Percentiles rank a stretch among this genome's conserved stretches.
phyloP scores from a whole-genome alignment of 345 rosid species.

The Citrus hindsii region DNA sequence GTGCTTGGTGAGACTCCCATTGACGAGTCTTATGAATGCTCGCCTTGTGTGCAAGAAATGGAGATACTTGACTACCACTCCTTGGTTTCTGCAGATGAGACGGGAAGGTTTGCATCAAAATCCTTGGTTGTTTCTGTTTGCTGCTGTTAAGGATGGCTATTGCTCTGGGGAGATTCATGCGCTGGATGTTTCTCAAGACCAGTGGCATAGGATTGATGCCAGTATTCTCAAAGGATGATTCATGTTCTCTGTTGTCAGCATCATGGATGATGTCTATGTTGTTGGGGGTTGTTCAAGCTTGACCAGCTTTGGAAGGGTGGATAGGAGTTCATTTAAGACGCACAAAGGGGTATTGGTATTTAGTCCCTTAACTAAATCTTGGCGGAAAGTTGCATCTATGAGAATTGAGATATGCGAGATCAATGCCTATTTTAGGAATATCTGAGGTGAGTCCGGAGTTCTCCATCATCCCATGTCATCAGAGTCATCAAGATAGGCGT shows the following conservation, averaged over 20 bases:
- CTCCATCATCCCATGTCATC: slow-evolving; percentile 44
- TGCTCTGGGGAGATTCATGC: slow-evolving; percentile 84
- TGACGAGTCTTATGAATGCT: slow-evolving; percentile 75
- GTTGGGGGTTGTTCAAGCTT: slow-evolving; percentile 89
- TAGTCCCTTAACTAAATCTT: slow-evolving; percentile 74
- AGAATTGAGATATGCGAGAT: slow-evolving; percentile 85
- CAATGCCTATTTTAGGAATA: slow-evolving; percentile 72
- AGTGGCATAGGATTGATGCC: slow-evolving; percentile 75
- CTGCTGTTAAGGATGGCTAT: slow-evolving; percentile 71
- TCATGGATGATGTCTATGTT: slow-evolving; percentile 71
- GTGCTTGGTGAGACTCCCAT: slow-evolving; percentile 89
- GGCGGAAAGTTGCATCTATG: slow-evolving; percentile 80
- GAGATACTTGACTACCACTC: slow-evolving; percentile 66
- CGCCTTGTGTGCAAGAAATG: slow-evolving; percentile 96
- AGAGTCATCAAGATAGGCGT: slow-evolving; percentile 68
- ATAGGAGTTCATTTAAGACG: slow-evolving; percentile 75
- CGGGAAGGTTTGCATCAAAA: slow-evolving; percentile 57
- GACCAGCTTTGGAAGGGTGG: slow-evolving; percentile 61
- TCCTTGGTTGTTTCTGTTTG: slow-evolving; percentile 94
- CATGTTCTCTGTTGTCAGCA: slow-evolving; percentile 77
- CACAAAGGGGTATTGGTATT: slow-evolving; percentile 79
- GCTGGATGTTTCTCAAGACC: slow-evolving; percentile 65
- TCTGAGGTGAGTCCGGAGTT: slow-evolving; percentile 63
- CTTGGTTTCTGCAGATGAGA: slow-evolving; percentile 74
- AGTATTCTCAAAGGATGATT: slow-evolving; percentile 69